Percentiles rank a stretch among this genome's conserved stretches.
Evolutionary conservation across 306 rosid genomes (phyloP).

Genomic region (Rosa rugosa): DNA sequence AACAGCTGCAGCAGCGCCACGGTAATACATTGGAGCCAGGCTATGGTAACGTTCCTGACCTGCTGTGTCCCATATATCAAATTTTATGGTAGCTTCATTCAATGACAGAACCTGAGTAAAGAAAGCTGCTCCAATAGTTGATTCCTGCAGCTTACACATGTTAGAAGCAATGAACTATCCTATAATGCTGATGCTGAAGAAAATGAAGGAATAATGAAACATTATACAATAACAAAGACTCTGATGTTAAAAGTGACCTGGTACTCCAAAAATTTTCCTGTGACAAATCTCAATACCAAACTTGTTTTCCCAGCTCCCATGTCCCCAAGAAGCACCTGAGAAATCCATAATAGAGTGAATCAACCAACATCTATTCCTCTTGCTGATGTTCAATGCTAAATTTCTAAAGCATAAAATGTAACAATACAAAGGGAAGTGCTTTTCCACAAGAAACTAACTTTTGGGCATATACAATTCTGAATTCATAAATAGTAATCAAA

Average conservation of each 20-base stretch:
- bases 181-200: background rate
- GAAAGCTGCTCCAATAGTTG: slow-evolving; percentile 92
- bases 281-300: slow-evolving; percentile 80
- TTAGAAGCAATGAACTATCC: background rate
- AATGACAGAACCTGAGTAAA: slow-evolving; percentile 81
- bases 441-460: background rate
- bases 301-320: slow-evolving; percentile 94
- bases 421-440: background rate
- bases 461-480: background rate
- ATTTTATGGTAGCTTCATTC: slow-evolving; percentile 73
- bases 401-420: background rate
- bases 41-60: slow-evolving; percentile 92
- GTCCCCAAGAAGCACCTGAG: slow-evolving; percentile 83
- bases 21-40: slow-evolving; percentile 96
- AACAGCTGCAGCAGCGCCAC: slow-evolving; percentile 88
- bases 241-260: slow-evolving; percentile 45
- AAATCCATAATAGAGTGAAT: slow-evolving; percentile 7
- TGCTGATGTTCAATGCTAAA: background rate
- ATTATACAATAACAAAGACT: background rate
- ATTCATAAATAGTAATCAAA: background rate
- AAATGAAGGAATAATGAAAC: background rate
- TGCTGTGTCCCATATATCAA: slow-evolving; percentile 96
- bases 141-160: slow-evolving; percentile 50
- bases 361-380: background rate
- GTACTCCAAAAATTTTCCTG: slow-evolving; percentile 80